These are phyloP conservation scores for Plantago coronopus DNA, from an alignment of 305 asterid genomes.

Conservation along the genomic window DNA sequence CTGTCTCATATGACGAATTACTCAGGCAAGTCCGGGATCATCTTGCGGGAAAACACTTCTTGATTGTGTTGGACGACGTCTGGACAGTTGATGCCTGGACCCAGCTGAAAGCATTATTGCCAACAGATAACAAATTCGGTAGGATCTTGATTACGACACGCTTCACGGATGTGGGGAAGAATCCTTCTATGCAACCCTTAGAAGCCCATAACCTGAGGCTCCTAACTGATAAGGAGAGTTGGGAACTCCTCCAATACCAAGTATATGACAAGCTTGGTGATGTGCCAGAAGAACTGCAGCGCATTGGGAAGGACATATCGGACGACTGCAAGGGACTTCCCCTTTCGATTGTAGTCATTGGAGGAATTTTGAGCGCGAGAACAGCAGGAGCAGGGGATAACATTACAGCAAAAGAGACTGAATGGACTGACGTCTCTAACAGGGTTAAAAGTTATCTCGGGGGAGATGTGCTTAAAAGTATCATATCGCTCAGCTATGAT, in stretches of 20 bases:
- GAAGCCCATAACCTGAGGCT: neutral
- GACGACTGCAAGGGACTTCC: neutral
- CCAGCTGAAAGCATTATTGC: neutral
- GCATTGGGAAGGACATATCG: neutral
- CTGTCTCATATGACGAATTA: neutral
- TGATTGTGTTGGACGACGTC: neutral
- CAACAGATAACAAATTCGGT: neutral
- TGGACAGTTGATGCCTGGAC: neutral
- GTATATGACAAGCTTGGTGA: neutral
- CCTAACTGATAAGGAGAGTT: neutral
- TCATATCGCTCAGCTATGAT: neutral
- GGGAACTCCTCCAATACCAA: slow-evolving; percentile 4
- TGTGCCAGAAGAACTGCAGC: neutral
- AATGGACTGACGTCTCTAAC: neutral
- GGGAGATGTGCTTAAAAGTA: neutral
- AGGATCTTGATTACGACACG: neutral
- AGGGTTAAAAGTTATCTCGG: neutral
- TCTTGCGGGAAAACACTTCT: neutral
- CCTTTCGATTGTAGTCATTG: neutral
- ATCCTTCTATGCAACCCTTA: neutral
- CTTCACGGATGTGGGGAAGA: neutral
- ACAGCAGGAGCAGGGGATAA: neutral
- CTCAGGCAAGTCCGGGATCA: neutral
- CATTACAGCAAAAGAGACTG: neutral
- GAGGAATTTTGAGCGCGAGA: neutral